Conservation (phyloP, 2,329 filamentous ascomycete species). For the Fusarium cicatricum region DNA sequence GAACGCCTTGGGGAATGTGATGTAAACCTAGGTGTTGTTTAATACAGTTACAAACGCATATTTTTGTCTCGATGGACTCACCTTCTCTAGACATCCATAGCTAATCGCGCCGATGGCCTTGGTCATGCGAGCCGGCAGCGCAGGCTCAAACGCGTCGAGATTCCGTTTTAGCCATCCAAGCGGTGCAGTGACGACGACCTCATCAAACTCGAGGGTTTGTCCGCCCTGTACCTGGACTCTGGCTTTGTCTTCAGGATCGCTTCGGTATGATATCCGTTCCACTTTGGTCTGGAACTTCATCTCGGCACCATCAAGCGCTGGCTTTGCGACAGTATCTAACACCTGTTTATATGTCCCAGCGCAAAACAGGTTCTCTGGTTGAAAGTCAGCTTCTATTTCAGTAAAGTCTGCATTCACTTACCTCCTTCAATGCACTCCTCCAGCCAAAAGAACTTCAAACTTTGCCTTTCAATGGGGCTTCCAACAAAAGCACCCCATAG, state of each 20-base stretch:
- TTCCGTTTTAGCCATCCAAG: slow-evolving; percentile 74
- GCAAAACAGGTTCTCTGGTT: slow-evolving; percentile 66
- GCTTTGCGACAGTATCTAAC: slow-evolving; percentile 64
- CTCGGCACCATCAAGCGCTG: slow-evolving; percentile 62
- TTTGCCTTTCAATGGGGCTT: slow-evolving; percentile 69
- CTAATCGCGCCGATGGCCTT: slow-evolving; percentile 70
- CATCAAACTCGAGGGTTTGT: slow-evolving; percentile 64
- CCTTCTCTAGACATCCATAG: slow-evolving; percentile 77
- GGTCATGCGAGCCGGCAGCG: slow-evolving; percentile 63
- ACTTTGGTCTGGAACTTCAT: slow-evolving; percentile 62
- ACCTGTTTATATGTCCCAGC: slow-evolving; percentile 67
- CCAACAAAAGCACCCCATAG: slow-evolving; percentile 78
- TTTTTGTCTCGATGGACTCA: too few species aligned
- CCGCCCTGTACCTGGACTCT: slow-evolving; percentile 57
- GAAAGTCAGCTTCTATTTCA: slow-evolving; percentile 1
- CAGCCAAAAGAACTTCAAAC: slow-evolving; percentile 79
- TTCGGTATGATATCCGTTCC: slow-evolving; percentile 50
- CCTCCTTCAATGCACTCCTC: slow-evolving; percentile 80
- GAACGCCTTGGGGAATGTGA: slow-evolving; percentile 78
- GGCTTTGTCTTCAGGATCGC: slow-evolving; percentile 45
- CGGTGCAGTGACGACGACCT: slow-evolving; percentile 73
- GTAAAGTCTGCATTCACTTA: slow-evolving; percentile 41
- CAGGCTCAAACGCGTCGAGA: slow-evolving; percentile 66
- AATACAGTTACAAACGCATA: background rate
- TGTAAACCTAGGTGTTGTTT: slow-evolving; percentile 55